Conservation (phyloP, 257 asterid species). For the Nicotiana otophora region DNA sequence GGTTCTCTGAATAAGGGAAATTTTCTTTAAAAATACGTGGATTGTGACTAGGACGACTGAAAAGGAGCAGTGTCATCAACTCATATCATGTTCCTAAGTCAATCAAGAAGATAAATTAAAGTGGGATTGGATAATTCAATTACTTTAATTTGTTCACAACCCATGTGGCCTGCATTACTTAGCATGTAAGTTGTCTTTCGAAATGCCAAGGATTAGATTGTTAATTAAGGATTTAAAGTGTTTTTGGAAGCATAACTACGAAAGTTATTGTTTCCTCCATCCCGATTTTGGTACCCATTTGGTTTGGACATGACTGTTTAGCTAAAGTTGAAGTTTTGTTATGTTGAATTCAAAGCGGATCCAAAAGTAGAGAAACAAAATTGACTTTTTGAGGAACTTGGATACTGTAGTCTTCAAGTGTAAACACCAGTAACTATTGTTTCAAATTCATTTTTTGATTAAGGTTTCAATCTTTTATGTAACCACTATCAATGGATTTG, state of each 20-base stretch:
- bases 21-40: neutral
- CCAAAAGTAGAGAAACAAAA: too few species aligned
- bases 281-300: neutral
- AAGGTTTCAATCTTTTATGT: too few species aligned
- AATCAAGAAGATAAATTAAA: neutral
- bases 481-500: too few species aligned
- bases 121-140: neutral
- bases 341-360: too few species aligned
- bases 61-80: slow-evolving; percentile 20
- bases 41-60: slow-evolving; percentile 24
- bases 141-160: neutral
- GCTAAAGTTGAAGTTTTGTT: too few species aligned
- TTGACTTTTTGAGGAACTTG: too few species aligned
- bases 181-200: slow-evolving; percentile 30
- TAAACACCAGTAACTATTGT: too few species aligned
- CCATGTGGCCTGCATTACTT: slow-evolving; percentile 52
- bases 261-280: too few species aligned
- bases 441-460: too few species aligned
- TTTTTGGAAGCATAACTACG: neutral
- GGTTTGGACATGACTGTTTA: neutral
- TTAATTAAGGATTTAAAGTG: neutral
- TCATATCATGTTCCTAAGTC: slow-evolving; percentile 1
- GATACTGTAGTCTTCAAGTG: too few species aligned
- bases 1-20: neutral
- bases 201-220: neutral